phyloP scores from a whole-genome alignment of 106 monocot genomes.

The Posidonia australis region DNA sequence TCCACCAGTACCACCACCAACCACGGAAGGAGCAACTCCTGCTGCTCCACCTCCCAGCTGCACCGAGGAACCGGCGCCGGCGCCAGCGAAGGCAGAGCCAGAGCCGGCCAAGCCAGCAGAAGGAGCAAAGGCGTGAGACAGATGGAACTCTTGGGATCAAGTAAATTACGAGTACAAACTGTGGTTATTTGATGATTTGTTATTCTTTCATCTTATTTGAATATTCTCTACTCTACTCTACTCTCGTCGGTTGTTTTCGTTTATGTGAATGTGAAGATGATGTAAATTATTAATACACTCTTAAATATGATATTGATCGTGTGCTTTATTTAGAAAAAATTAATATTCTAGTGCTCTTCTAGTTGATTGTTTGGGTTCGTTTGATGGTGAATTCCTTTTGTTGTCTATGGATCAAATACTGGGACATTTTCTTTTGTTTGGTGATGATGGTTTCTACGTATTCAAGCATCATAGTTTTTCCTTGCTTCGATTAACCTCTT shows the following conservation, averaged over 20 bases:
- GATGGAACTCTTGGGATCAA: background rate
- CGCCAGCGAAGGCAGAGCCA: background rate
- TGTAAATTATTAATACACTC: slow-evolving; percentile 1
- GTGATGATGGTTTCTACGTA: too few relatives aligned
- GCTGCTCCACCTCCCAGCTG: too few relatives aligned
- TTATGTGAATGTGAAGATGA: background rate
- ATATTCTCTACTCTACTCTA: background rate
- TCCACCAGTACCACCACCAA: too few relatives aligned
- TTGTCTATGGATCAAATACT: too few relatives aligned
- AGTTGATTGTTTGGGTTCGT: too few relatives aligned
- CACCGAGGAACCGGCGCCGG: background rate
- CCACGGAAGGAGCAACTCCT: background rate
- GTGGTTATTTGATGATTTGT: background rate
- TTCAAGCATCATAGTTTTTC: too few relatives aligned
- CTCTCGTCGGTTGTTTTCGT: background rate
- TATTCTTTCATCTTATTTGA: background rate
- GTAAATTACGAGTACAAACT: background rate
- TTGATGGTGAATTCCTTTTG: too few relatives aligned
- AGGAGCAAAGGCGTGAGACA: background rate
- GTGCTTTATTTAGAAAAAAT: background rate
- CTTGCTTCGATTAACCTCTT: too few relatives aligned
- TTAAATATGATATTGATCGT: background rate
- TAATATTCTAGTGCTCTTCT: too few relatives aligned
- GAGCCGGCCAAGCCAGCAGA: background rate
- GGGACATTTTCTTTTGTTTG: too few relatives aligned